A percentile compares a stretch with the other conserved stretches of the same genome.
Evolutionary conservation across 225 moss, liverwort and hornwort species (phyloP).

Genomic region (Climacium dendroides): DNA sequence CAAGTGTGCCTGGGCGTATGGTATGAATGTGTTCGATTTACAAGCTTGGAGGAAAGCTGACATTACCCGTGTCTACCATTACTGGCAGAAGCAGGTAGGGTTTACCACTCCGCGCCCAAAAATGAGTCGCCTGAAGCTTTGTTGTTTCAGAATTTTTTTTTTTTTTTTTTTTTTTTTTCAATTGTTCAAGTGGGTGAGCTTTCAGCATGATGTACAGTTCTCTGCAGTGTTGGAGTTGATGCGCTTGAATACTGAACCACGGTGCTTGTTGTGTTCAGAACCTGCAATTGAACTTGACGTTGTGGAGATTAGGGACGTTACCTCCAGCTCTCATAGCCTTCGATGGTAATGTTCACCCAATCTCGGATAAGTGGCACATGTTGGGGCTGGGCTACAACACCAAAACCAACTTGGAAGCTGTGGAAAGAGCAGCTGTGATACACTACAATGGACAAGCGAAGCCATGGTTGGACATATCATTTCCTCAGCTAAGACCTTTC

Average conservation of each 20-base stretch:
- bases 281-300: constrained; percentile 68
- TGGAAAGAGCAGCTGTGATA: constrained; percentile 72
- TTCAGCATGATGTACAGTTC: not conserved
- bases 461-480: constrained; percentile 96
- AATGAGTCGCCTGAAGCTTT: not conserved
- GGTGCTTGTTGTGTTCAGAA: constrained; percentile 40
- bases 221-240: not conserved
- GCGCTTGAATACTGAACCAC: not conserved
- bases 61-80: constrained; percentile 83
- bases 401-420: constrained; percentile 69
- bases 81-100: constrained; percentile 86
- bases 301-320: constrained; percentile 92
- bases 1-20: constrained; percentile 80
- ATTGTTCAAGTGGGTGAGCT: not conserved
- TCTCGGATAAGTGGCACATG: constrained; percentile 88
- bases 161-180: too few species aligned
- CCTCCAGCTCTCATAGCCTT: constrained; percentile 95
- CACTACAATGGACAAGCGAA: constrained; percentile 98
- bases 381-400: constrained; percentile 84
- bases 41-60: constrained; percentile 84
- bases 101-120: not conserved
- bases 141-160: not conserved
- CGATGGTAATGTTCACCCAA: constrained; percentile 87
- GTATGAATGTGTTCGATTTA: constrained; percentile 95
- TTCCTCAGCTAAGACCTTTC: constrained; percentile 78